phyloP scores from a whole-genome alignment of 1,139 yeast species.

The Taiozyma sp. region DNA sequence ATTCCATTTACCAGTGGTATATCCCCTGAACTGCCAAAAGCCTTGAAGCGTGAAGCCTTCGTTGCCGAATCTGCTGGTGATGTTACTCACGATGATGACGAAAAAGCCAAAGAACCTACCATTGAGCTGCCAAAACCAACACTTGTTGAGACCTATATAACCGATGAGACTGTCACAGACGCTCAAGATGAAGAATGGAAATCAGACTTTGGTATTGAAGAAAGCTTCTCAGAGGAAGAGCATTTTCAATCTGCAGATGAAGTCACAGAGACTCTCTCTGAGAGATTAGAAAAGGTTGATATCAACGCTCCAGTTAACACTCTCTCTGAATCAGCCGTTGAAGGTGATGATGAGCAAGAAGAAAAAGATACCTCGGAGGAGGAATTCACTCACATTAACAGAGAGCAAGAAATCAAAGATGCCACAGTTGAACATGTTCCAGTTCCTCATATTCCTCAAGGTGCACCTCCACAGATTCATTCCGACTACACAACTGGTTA shows the following conservation, averaged over 20 bases:
- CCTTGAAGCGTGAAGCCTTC: slow-evolving; percentile 16
- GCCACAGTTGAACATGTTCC: slow-evolving; percentile 6
- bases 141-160: not conserved
- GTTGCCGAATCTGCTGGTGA: slow-evolving; percentile 5
- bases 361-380: slow-evolving; percentile 21
- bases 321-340: slow-evolving; percentile 22
- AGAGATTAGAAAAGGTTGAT: slow-evolving; percentile 14
- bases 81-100: slow-evolving; percentile 12
- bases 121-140: not conserved
- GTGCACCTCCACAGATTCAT: slow-evolving; percentile 5
- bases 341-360: slow-evolving; percentile 25
- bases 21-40: slow-evolving; percentile 25
- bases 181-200: slow-evolving; percentile 4
- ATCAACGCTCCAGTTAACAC: slow-evolving; percentile 5
- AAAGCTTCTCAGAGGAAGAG: slow-evolving; percentile 5
- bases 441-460: slow-evolving; percentile 6
- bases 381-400: slow-evolving; percentile 15
- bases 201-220: slow-evolving; percentile 10
- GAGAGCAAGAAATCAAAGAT: slow-evolving; percentile 15
- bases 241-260: slow-evolving; percentile 4
- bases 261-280: slow-evolving; percentile 8
- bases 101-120: not conserved
- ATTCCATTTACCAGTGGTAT: slow-evolving; percentile 44
- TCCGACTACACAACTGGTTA: slow-evolving; percentile 25
- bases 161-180: slow-evolving; percentile 4